Percentiles rank a stretch among this genome's conserved stretches.
These are phyloP conservation scores for Lipomyces starkeyi DNA, from an alignment of 805 yeast genomes.

Conservation along the genomic window DNA sequence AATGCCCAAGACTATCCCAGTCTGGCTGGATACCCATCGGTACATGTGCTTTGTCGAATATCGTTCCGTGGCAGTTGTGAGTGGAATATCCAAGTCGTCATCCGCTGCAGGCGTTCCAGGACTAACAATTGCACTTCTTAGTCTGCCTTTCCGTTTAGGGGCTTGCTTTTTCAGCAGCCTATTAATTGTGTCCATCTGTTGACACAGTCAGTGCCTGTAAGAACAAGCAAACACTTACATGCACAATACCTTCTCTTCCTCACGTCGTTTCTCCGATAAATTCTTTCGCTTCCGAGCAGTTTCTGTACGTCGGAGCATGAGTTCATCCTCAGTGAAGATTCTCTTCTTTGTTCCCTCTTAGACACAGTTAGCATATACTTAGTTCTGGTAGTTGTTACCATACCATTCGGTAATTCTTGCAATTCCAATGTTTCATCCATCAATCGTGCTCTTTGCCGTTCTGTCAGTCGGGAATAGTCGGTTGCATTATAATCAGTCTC, in stretches of 20 bases:
- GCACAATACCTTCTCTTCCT: conserved; percentile 71
- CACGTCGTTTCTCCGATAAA: conserved; percentile 77
- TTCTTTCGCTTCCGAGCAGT: conserved; percentile 87
- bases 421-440: conserved; percentile 41
- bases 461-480: conserved; percentile 46
- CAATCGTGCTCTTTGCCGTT: conserved; percentile 49
- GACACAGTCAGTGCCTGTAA: not conserved
- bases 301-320: conserved; percentile 80
- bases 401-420: conserved; percentile 33
- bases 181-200: conserved; percentile 78
- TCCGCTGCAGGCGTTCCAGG: conserved; percentile 28
- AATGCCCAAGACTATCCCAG: conserved; percentile 21
- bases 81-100: conserved; percentile 4
- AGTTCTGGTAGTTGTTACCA: conserved; percentile 36
- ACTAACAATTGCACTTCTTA: conserved; percentile 17
- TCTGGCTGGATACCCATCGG: conserved; percentile 27
- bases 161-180: conserved; percentile 85
- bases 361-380: conserved; percentile 41
- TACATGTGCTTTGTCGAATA: conserved; percentile 20
- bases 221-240: not conserved
- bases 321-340: conserved; percentile 80
- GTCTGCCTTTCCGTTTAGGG: conserved; percentile 45
- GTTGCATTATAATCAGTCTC: conserved; percentile 25
- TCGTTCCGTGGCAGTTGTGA: not conserved
- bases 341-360: conserved; percentile 52